Conservation (phyloP, 2,329 filamentous ascomycete species). For the Fusarium solani-melongenae region DNA sequence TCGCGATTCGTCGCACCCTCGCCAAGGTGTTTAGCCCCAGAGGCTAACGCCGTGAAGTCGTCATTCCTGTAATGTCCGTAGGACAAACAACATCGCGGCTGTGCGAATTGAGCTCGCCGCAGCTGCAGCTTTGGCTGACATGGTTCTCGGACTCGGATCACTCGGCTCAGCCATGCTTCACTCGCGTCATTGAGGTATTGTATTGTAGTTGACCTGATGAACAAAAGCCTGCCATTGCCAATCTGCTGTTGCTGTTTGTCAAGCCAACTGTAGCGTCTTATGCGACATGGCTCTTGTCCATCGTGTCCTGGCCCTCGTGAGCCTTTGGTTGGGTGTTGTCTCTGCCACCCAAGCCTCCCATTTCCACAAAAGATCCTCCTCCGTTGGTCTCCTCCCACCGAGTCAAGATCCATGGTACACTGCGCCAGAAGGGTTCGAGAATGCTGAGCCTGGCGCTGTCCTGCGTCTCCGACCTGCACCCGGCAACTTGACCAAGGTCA, state of each 20-base stretch:
- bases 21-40: background rate
- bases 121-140: background rate
- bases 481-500: conserved; percentile 35
- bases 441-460: conserved; percentile 34
- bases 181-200: background rate
- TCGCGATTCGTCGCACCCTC: background rate
- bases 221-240: background rate
- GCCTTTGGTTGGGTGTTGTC: conserved; percentile 29
- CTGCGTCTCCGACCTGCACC: conserved; percentile 38
- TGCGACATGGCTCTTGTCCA: conserved; percentile 24
- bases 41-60: background rate
- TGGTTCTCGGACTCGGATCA: background rate
- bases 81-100: background rate
- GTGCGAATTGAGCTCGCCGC: background rate
- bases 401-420: conserved; percentile 42
- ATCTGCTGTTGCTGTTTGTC: background rate
- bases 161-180: background rate
- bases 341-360: conserved; percentile 1
- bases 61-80: background rate
- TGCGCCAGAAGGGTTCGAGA: conserved; percentile 32
- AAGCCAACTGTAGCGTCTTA: background rate
- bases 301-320: conserved; percentile 19
- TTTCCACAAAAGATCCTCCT: conserved; percentile 4
- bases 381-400: conserved; percentile 22
- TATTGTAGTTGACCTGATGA: background rate